Evolutionary conservation across 805 yeast species (phyloP), one percentile per base, ranked within the genome.

Genomic region (Kazachstania martiniae): DNA sequence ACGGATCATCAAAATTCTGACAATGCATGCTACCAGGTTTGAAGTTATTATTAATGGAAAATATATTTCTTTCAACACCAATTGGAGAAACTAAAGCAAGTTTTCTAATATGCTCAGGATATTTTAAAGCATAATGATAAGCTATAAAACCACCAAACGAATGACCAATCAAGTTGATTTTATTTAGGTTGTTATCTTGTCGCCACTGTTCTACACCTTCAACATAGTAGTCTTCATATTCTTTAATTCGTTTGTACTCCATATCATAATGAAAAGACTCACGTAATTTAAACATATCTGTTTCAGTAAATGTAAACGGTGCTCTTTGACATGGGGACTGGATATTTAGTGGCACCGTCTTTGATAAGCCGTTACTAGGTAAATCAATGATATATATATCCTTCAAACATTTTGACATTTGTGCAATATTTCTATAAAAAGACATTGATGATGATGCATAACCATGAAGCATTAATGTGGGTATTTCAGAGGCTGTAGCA

Each of bases 371-470:
- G 55, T 74, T 75, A 3, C 86, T 85, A 0, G 77, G 70, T 44
- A 78, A 51, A 49, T 81, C 93, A 13, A 82, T 61, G 0, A 84
- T 75, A 51, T 76, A 84, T 23, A 81, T 47, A 27, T 68, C 76
- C 1, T 72, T 70, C 8, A 76, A 58, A 5, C 59, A 36, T 32
- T 38, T 47, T 3, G 70, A 51, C 28, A 79, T 52, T 0, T 56
- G 63, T 27, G 68, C 70, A 40, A 82, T 70, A 49, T 83, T 87
- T 39, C 79, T 73, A 46, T 77, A 69, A 44, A 76, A 89, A 35
- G 84, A 74, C 12, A 93, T 87, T 12, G 86, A 68, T 2, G 94
- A 82, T 0, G 97, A 93, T 1, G 94, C 95, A 50, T 84, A 86
- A 0, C 97, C 98, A 56, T 89, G 98, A 3, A 89, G 58, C 39